Percentiles rank a stretch among this genome's conserved stretches.
These are phyloP conservation scores for Dittrichia graveolens DNA, from an alignment of 129 eudicot genomes.

Conservation along the genomic window DNA sequence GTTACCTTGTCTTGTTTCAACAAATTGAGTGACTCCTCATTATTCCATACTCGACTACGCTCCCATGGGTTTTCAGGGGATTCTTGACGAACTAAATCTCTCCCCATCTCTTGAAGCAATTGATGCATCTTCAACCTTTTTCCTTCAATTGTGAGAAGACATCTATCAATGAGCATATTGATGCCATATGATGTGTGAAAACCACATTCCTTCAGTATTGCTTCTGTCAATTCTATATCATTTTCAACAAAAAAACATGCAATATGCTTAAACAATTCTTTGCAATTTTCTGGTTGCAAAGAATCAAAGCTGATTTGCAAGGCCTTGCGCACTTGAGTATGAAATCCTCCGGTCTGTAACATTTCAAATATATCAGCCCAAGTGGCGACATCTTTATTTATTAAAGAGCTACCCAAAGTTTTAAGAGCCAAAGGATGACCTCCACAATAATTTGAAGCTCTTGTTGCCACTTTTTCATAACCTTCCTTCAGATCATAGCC, in stretches of 20 bases:
- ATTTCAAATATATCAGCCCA: not conserved
- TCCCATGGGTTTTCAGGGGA: conserved; percentile 28
- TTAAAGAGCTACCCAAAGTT: conserved; percentile 4
- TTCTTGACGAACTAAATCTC: conserved; percentile 29
- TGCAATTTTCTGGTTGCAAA: conserved; percentile 4
- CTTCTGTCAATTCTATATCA: not conserved
- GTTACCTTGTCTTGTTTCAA: conserved; percentile 29
- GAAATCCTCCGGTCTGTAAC: not conserved
- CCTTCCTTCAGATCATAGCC: conserved; percentile 1
- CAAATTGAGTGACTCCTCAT: conserved; percentile 18
- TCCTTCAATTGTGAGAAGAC: conserved; percentile 8
- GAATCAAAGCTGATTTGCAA: not conserved
- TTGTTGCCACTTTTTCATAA: not conserved
- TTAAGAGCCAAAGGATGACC: conserved; percentile 17
- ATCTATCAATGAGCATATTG: conserved; percentile 21
- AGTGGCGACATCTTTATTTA: not conserved
- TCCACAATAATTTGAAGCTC: conserved; percentile 18
- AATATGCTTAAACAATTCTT: conserved; percentile 28
- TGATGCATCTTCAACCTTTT: conserved; percentile 28
- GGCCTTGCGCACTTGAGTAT: not conserved
- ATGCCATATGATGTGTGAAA: conserved; percentile 22
- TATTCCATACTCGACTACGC: conserved; percentile 27
- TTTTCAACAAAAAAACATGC: conserved; percentile 38
- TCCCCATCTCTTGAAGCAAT: conserved; percentile 32
- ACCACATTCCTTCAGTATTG: conserved; percentile 18